A percentile compares a stretch with the other conserved stretches of the same genome.
These are phyloP conservation scores for Mariannaea elegans DNA, from an alignment of 2,329 filamentous ascomycete species.

Conservation along the genomic window DNA sequence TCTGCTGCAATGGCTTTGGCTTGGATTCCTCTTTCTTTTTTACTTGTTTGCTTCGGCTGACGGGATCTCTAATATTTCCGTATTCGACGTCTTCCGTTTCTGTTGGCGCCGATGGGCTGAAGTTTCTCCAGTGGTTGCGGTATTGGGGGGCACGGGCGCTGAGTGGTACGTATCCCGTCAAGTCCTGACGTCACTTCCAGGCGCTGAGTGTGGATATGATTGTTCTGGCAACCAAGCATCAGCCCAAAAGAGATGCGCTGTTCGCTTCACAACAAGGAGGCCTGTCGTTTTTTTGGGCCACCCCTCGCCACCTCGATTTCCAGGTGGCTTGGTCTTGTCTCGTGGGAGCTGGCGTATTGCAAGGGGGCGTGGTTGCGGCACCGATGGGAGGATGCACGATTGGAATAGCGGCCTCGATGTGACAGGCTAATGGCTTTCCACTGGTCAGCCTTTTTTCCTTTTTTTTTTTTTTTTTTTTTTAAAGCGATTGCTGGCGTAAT, in stretches of 20 bases:
- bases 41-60: neutral
- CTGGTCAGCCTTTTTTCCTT: neutral
- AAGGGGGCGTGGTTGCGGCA: neutral
- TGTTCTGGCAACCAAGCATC: neutral
- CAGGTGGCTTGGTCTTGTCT: conserved; percentile 10
- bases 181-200: conserved; percentile 13
- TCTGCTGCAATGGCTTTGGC: neutral
- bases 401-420: neutral
- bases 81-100: neutral
- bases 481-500: neutral
- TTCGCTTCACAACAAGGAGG: neutral
- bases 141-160: conserved; percentile 6
- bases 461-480: too few species aligned
- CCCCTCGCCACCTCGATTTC: neutral
- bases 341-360: neutral
- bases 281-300: neutral
- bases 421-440: conserved; percentile 6
- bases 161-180: neutral
- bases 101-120: neutral
- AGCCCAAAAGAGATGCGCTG: neutral
- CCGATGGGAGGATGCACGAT: neutral
- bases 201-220: neutral
- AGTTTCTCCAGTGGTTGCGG: conserved; percentile 1
- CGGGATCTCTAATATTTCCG: neutral
- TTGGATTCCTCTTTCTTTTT: neutral